Percentiles rank a stretch among this genome's conserved stretches.
Evolutionary conservation across 768 basidiomycete species (phyloP).

Genomic region (Chalciporus sphaerocephalus): DNA sequence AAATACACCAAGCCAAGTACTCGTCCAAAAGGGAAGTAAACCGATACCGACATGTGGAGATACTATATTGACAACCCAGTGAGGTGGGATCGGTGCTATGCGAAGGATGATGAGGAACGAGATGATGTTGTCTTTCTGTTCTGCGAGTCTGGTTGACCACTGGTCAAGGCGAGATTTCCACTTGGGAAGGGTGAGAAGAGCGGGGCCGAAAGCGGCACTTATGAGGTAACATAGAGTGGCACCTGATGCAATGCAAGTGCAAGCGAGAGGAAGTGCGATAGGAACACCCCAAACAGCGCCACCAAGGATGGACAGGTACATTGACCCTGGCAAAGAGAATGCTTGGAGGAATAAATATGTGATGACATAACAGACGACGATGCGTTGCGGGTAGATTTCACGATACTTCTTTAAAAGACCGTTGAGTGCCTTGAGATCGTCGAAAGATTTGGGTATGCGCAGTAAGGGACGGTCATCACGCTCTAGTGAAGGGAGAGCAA

Average conservation of each 20-base stretch:
- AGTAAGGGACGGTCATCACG: slow-evolving; percentile 72
- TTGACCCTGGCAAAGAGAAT: slow-evolving; percentile 93
- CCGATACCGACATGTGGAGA: slow-evolving; percentile 91
- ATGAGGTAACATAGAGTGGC: slow-evolving; percentile 91
- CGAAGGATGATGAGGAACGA: slow-evolving; percentile 93
- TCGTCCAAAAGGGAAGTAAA: slow-evolving; percentile 81
- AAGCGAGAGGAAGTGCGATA: slow-evolving; percentile 82
- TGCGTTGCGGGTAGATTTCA: slow-evolving; percentile 79
- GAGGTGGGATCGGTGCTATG: slow-evolving; percentile 91
- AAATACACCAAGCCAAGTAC: slow-evolving; percentile 85
- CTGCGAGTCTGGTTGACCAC: slow-evolving; percentile 74
- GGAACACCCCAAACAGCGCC: slow-evolving; percentile 94
- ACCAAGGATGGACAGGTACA: slow-evolving; percentile 96
- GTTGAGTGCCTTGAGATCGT: slow-evolving; percentile 82
- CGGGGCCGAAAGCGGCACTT: slow-evolving; percentile 88
- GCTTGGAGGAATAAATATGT: slow-evolving; percentile 95
- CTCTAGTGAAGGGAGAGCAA: slow-evolving; percentile 75
- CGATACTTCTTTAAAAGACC: slow-evolving; percentile 86
- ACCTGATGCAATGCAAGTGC: slow-evolving; percentile 86
- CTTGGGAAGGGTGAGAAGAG: slow-evolving; percentile 79
- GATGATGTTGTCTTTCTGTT: slow-evolving; percentile 79
- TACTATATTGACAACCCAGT: slow-evolving; percentile 93
- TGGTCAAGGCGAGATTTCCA: slow-evolving; percentile 80
- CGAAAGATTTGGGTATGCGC: slow-evolving; percentile 84
- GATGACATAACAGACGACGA: slow-evolving; percentile 80